Percentiles rank a stretch among this genome's conserved stretches.
Evolutionary conservation across 2,329 filamentous ascomycete genomes (phyloP).

Genomic region (Tolypocladium guangdongense): DNA sequence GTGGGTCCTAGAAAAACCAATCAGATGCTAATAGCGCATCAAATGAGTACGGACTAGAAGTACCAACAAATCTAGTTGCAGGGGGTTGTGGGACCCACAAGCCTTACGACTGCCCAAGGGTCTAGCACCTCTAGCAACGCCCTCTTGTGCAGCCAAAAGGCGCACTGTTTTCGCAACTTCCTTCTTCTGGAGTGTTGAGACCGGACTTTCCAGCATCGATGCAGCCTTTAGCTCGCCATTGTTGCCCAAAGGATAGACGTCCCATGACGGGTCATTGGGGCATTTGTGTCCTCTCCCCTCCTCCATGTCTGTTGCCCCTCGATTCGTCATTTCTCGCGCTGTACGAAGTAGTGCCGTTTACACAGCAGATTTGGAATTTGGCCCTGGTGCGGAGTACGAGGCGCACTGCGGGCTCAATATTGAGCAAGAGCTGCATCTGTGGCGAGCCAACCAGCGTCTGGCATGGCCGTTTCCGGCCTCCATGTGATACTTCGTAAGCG

Average conservation of each 20-base stretch:
- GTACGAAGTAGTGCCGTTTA: too few relatives aligned
- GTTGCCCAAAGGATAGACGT: neutral
- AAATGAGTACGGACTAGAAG: too few relatives aligned
- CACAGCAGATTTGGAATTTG: neutral
- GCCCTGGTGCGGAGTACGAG: neutral
- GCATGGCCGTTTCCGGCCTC: neutral
- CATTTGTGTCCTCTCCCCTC: neutral
- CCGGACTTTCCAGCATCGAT: neutral
- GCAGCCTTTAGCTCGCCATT: neutral
- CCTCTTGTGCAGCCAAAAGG: neutral
- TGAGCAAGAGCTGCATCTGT: neutral
- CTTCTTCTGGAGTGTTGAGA: neutral
- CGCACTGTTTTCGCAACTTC: neutral
- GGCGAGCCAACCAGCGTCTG: neutral
- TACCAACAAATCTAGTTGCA: too few relatives aligned
- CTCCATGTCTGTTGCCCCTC: neutral
- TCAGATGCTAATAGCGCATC: too few relatives aligned
- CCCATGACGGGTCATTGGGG: too few relatives aligned
- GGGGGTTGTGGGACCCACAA: too few relatives aligned
- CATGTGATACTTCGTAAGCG: conserved; percentile 5
- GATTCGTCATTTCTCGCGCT: neutral
- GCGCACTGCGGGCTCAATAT: neutral
- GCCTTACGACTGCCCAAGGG: too few relatives aligned
- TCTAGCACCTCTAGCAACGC: neutral
- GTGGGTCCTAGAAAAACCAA: too few relatives aligned